Base-by-base conservation (phyloP, 305 asterid genomes). In the Caryopteris hybrid region DNA sequence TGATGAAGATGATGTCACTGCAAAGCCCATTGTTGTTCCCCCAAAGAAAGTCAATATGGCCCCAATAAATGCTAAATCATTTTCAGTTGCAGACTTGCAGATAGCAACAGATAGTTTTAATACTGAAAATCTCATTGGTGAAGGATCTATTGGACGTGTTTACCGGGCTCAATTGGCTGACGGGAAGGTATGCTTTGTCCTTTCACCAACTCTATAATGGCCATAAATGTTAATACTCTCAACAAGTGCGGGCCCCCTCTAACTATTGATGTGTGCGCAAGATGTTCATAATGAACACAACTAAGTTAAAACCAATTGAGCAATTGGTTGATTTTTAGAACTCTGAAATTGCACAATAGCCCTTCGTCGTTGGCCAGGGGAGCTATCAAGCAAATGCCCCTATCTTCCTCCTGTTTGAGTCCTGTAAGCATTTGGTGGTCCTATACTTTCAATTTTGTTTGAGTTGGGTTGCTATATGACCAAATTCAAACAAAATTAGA, bases 81-180 rank as follows among this genome's bases (percentile, higher is more conserved):
- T 80, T 75, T 84, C 98, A 12, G 85, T 94, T 63, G 99, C 98
- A 10, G 99, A 94, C 72, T 77, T 94, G 75, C 98, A 94, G 86
- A 89, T 87, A 75, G 98, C 98, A 46, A 94, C 99, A 8, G 95
- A 91, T 66, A 94, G 97, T 84, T 94, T 94, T 81, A 87, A 63
- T 75, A 83, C 71, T 8, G 99, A 89, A 9, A 89, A 87, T 79
- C 95, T 94, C 68, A 78, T 94, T 47, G 98, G 98, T 0, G 99
- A 94, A 79, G 99, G 99, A 68, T 83, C 96, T 68, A 68, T 82
- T 8, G 97, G 96, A 6, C 86, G 97, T 57, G 97, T 91, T 72
- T 94, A 81, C 83, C 88, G 95, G 8, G 97, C 99, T 59, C 88
- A 84, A 56, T 78, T 84, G 73, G 84, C 81, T 66, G 92, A 91